Base-by-base conservation (phyloP, 371 early-diverging fungal species). In the Funneliformis caledonium region DNA sequence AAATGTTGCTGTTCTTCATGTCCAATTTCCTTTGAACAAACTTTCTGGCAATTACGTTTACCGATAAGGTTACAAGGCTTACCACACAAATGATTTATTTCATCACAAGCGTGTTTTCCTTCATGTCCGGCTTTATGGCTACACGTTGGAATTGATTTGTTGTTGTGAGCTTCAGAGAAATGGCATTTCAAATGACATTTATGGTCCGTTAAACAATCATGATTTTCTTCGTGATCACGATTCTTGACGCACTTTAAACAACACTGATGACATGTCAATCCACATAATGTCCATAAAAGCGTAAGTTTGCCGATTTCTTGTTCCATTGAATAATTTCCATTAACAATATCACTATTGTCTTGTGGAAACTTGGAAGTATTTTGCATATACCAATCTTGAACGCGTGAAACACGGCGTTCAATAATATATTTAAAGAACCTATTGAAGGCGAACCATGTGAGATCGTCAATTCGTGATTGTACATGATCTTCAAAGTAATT, bases 171-270 rank as follows among this genome's bases (percentile, higher is more conserved):
- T 37, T 82, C 81, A 8, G 0, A 2, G 62, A 83, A 82, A 7
- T 81, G 69, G 73, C 84, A 84, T 14, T 3, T 3, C 6, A 72
- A 76, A 59, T 80, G 80, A 59, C 84, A 84, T 45, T 56, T 0
- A 62, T 84, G 84, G 59, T 84, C 78, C 10, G 84, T 84, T 22
- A 78, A 74, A 73, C 84, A 84, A 31, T 76, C 67, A 68, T 84
- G 84, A n/a, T 60, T n/a, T n/a, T 69, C 75, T n/a, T 47, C 31
- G 42, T 84, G 82, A 47, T 50, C 70, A 26, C 65, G 31, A 19
- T 48, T 33, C 26, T 75, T 56, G 7, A 82, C 11, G 56, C 84
- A 84, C 9, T 12, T 26, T 48, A 82, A 50, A 26, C 78, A 47
- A 81, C 76, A 83, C 68, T 80, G 19, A n/a, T 69, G 31, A 11